Evolutionary conservation across 352 stramenopile genomes (phyloP).

Genomic region (Plasmopara muralis): DNA sequence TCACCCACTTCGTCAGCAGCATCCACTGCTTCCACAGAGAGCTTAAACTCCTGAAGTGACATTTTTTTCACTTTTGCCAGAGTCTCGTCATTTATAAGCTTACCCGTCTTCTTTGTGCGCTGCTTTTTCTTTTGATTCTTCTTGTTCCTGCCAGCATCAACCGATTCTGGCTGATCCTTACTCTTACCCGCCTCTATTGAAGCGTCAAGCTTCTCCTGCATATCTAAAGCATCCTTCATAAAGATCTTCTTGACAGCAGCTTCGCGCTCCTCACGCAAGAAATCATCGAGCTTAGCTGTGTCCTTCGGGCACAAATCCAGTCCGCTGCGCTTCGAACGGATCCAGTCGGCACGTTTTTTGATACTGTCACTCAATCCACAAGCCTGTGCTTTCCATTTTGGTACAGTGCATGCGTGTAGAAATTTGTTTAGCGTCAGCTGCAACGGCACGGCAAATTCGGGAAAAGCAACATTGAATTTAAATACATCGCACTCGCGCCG

Average conservation of each 20-base stretch:
- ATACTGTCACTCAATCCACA: conserved; percentile 58
- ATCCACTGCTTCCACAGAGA: conserved; percentile 65
- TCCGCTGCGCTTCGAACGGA: conserved; percentile 87
- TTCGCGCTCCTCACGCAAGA: conserved; percentile 76
- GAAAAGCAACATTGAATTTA: conserved; percentile 93
- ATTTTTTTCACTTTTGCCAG: conserved; percentile 73
- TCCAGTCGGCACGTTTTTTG: conserved; percentile 69
- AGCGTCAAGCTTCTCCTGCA: conserved; percentile 69
- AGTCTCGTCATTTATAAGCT: conserved; percentile 50
- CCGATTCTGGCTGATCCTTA: conserved; percentile 26
- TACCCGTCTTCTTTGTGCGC: conserved; percentile 31
- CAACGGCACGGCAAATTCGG: conserved; percentile 90
- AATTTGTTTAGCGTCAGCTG: conserved; percentile 87
- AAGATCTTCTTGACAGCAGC: conserved; percentile 84
- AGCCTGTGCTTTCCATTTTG: conserved; percentile 74
- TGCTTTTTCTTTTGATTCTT: conserved; percentile 35
- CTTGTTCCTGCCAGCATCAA: conserved; percentile 29
- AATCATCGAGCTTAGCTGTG: conserved; percentile 78
- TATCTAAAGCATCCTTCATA: conserved; percentile 45
- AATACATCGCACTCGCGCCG: conserved; percentile 94
- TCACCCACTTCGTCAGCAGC: conserved; percentile 69
- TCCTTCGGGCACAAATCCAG: conserved; percentile 86
- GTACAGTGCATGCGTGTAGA: conserved; percentile 64
- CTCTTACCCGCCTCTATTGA: conserved; percentile 37
- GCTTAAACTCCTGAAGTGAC: conserved; percentile 77